These are phyloP conservation scores for Teratosphaeria pseudoeucalypti DNA, from an alignment of 2,329 filamentous ascomycete species.

Conservation along the genomic window DNA sequence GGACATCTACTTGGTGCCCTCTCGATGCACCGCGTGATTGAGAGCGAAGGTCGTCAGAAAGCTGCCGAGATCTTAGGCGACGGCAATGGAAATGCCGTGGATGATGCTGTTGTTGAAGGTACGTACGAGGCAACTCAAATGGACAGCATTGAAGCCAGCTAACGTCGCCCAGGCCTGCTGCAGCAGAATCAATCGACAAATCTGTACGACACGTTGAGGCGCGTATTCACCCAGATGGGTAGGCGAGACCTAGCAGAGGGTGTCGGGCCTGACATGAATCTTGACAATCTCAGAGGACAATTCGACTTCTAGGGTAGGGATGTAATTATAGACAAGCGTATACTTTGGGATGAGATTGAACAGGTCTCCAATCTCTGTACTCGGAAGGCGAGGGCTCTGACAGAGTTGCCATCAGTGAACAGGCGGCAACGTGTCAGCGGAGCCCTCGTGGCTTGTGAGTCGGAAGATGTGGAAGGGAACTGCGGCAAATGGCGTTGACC, in stretches of 20 bases:
- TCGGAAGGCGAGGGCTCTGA: no score
- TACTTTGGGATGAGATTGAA: not conserved
- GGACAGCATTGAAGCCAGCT: not conserved
- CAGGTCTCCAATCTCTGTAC: not conserved
- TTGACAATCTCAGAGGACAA: slow-evolving; percentile 76
- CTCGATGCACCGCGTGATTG: slow-evolving; percentile 90
- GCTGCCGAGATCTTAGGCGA: slow-evolving; percentile 70
- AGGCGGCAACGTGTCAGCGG: no score
- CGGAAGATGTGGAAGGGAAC: not conserved
- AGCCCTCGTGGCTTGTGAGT: not conserved
- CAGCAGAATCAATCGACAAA: slow-evolving; percentile 96
- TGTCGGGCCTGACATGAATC: slow-evolving; percentile 82
- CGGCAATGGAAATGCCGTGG: slow-evolving; percentile 38
- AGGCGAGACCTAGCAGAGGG: slow-evolving; percentile 76
- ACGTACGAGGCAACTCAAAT: not conserved
- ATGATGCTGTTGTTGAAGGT: slow-evolving; percentile 64
- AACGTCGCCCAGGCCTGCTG: slow-evolving; percentile 51
- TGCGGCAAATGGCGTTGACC: not conserved
- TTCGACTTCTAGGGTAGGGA: slow-evolving; percentile 60
- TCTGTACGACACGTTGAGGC: slow-evolving; percentile 81
- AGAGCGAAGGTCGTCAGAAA: slow-evolving; percentile 71
- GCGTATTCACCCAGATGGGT: slow-evolving; percentile 96
- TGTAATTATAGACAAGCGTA: not conserved
- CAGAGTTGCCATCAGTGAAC: no score
- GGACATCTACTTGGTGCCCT: slow-evolving; percentile 85